These are phyloP conservation scores for Bacterosira constricta DNA, from an alignment of 108 stramenopile species.

Conservation along the genomic window DNA sequence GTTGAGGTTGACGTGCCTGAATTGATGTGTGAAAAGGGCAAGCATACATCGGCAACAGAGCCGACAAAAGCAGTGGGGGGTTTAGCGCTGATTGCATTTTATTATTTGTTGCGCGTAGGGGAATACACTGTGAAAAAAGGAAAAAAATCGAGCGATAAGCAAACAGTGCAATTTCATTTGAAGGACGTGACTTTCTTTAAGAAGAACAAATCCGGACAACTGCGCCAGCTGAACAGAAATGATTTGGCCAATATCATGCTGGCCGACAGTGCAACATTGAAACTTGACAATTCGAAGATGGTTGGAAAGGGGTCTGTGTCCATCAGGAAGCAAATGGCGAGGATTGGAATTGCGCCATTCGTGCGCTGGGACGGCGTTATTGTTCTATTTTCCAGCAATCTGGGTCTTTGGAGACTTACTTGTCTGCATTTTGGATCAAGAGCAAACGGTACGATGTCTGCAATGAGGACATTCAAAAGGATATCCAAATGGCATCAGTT, in stretches of 20 bases:
- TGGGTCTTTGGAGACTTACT: neutral
- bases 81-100: constrained; percentile 3
- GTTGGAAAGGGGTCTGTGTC: constrained; percentile 10
- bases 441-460: neutral
- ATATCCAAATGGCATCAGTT: neutral
- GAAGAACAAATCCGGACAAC: neutral
- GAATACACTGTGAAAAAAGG: constrained; percentile 9
- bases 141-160: neutral
- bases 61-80: neutral
- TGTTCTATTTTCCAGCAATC: neutral
- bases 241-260: neutral
- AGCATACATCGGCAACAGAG: neutral
- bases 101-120: constrained; percentile 7
- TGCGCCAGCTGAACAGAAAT: neutral
- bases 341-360: neutral
- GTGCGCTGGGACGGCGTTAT: neutral
- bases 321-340: constrained; percentile 18
- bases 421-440: neutral
- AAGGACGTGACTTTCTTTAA: constrained; percentile 1
- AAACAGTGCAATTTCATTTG: neutral
- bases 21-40: neutral
- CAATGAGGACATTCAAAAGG: neutral
- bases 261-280: neutral
- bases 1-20: constrained; percentile 14
- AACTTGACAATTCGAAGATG: neutral